Evolutionary conservation across 176 grass and related monocot species (phyloP), one percentile per base, ranked within the genome.

Genomic region (Typha latifolia): DNA sequence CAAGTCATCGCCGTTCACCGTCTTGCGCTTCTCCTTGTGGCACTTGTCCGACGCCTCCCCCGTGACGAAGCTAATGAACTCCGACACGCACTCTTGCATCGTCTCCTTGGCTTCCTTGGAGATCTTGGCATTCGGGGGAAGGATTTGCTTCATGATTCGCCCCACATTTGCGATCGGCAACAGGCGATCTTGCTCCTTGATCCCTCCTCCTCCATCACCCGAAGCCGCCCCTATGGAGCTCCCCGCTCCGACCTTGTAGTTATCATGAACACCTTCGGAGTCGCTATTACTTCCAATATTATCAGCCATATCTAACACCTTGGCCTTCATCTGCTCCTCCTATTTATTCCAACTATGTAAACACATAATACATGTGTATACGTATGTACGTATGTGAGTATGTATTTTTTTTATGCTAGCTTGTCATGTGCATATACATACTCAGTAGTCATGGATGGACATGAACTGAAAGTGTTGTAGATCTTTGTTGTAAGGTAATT

Each of bases 1-100:
- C 32, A 95, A 74, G 68, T 95, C 86, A 15, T 95, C 90, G 10
- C 90, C 90, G 59, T 86, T 95, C 37, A 95, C 72, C 2, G 80
- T 90, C 83, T 95, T 95, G 51, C 86, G 74, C 20, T 79, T 49
- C 72, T 90, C 90, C 49, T 79, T 74, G 12, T 70, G 80, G 75
- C 90, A 95, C 48, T 78, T 68, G 31, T 90, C 90, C 0, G 83
- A 85, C 62, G 90, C 86, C 76, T 95, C 86, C 43, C 80, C 86
- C 0, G 83, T 86, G 68, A 95, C 81, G 61, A 95, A 95, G 72
- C 86, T 64, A 69, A 95, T 79, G 43, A 95, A 86, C 83, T 95
- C 90, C 0, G 90, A 82, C 26, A 79, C 78, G 5, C 90, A 95
- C 72, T 95, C 86, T 49, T 90, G 86, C 71, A 95, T 84, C 3